Evolutionary conservation across 2,329 filamentous ascomycete genomes (phyloP).

Genomic region (Pleoardoris graminearum): DNA sequence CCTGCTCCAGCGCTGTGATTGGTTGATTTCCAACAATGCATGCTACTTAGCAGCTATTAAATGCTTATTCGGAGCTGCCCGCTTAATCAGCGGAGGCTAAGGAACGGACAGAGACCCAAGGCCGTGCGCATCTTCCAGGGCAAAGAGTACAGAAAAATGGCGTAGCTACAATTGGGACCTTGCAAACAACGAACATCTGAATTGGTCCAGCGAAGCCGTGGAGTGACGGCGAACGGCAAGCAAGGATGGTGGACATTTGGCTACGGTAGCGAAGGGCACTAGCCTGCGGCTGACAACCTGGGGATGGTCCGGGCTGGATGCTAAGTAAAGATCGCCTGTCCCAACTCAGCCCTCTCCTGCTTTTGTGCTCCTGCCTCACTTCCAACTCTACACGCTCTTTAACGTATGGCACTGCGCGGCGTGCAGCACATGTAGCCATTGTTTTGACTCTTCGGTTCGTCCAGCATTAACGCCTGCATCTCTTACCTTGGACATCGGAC

Average conservation of each 20-base stretch:
- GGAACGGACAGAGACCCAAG: neutral
- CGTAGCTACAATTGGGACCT: neutral
- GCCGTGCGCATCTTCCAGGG: neutral
- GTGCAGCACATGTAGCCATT: neutral
- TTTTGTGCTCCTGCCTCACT: neutral
- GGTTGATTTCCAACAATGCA: neutral
- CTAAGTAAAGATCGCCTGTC: constrained; percentile 7
- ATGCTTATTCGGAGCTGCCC: neutral
- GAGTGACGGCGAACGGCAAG: neutral
- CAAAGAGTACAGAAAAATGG: neutral
- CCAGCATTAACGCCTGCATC: neutral
- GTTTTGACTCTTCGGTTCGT: neutral
- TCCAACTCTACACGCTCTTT: constrained; percentile 5
- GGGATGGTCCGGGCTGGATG: neutral
- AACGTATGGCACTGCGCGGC: constrained; percentile 1
- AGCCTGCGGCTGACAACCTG: constrained; percentile 6
- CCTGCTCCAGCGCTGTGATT: neutral
- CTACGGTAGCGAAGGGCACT: constrained; percentile 3
- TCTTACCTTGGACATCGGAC: neutral
- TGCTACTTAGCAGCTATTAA: neutral
- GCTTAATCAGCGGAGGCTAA: neutral
- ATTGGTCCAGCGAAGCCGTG: no score
- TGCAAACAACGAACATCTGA: no score
- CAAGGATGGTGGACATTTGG: neutral
- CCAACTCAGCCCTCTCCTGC: constrained; percentile 6